A percentile compares a stretch with the other conserved stretches of the same genome.
Evolutionary conservation across 345 rosid species (phyloP).

Genomic region (Aquilaria sinensis): DNA sequence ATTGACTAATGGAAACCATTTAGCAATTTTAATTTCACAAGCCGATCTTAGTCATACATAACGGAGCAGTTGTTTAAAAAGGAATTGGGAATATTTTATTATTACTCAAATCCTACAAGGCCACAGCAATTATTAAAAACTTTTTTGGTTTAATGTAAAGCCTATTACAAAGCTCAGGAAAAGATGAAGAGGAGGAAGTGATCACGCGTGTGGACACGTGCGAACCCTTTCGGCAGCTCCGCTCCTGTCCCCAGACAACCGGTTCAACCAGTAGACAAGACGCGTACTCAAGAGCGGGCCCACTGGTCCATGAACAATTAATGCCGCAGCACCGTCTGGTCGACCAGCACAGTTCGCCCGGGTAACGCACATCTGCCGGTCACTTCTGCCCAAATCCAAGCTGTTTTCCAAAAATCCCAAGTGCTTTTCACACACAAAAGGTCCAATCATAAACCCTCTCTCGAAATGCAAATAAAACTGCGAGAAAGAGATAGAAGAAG

Average conservation of each 20-base stretch:
- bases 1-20: too few relatives aligned
- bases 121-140: too few relatives aligned
- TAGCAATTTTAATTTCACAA: too few relatives aligned
- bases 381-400: constrained; percentile 32
- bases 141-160: too few relatives aligned
- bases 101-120: too few relatives aligned
- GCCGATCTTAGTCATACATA: too few relatives aligned
- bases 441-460: constrained; percentile 9
- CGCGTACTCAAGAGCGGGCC: constrained; percentile 29
- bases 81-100: too few relatives aligned
- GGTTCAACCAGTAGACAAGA: constrained; percentile 33
- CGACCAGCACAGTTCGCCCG: constrained; percentile 21
- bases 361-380: constrained; percentile 66
- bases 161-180: too few relatives aligned
- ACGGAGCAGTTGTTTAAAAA: too few relatives aligned
- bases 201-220: constrained; percentile 36
- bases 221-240: constrained; percentile 8
- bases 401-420: constrained; percentile 57
- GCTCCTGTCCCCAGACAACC: constrained; percentile 20
- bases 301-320: constrained; percentile 34
- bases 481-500: constrained; percentile 16
- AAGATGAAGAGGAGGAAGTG: background rate
- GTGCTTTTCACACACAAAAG: constrained; percentile 42
- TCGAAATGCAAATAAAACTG: constrained; percentile 2
- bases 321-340: constrained; percentile 40